Base-by-base conservation (phyloP, 2,329 filamentous ascomycete genomes). In the Fusarium dimerum region DNA sequence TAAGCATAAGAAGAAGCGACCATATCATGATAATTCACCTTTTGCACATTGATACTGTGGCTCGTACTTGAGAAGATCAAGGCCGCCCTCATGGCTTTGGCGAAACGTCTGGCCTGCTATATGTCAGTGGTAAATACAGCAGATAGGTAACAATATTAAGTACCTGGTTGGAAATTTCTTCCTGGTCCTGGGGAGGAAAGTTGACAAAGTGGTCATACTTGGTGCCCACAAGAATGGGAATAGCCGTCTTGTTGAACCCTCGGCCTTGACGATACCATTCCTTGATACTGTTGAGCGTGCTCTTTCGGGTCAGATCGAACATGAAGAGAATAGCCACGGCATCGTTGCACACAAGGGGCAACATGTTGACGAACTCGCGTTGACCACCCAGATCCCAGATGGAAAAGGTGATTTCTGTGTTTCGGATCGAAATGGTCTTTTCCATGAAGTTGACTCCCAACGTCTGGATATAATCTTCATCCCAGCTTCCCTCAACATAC, bases 131-230 rank as follows among this genome's bases (percentile, higher is more conserved):
- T 15, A 29, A 39, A 18, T 5, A 17, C 9, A 5, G 13, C 36
- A 11, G 17, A 13, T n/a, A 5, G 9, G 26, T 18, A 6, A 9
- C n/a, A 30, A 30, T 16, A 17, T 29, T 26, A 50, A 73, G 12
- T 75, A 94, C 92, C 82, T 96, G 93, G 67, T 94, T 92, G 13
- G 92, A 96, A 57, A 99, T 99, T 75, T 99, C 94, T 72, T 99
- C 94, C 71, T 99, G 94, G 69, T 99, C 94, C 70, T 97, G 93
- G 40, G 90, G 84, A 1, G 94, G 92, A 68, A 99, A 97, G 76
- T 97, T 99, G 74, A 99, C 93, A 76, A 99, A 99, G 70, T 97
- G 94, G 68, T 99, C 94, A 72, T 97, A 99, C 74, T 99, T 99
- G 36, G 94, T 99, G 54, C 94, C 94, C 16, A 99, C 90, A 20